A percentile compares a stretch with the other conserved stretches of the same genome.
These are phyloP conservation scores for Psilocybe azurescens DNA, from an alignment of 768 basidiomycete species.

Conservation along the genomic window DNA sequence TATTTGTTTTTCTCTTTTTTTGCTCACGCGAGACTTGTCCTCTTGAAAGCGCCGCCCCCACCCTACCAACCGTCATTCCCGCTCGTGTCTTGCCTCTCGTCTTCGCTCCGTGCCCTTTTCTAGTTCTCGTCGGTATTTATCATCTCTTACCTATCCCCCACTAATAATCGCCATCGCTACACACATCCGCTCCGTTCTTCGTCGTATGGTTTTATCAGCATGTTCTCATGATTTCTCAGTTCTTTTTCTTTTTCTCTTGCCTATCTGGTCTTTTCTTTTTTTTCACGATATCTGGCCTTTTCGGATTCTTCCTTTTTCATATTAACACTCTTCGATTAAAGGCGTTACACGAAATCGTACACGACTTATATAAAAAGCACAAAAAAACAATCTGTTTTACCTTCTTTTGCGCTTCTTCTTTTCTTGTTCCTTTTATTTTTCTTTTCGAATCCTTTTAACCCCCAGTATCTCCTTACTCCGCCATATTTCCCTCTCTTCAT, in stretches of 20 bases:
- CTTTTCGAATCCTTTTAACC: conserved; percentile 22
- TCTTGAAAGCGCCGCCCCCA: conserved; percentile 1
- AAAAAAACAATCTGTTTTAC: conserved; percentile 53
- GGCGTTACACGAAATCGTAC: conserved; percentile 10
- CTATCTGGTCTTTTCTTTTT: conserved; percentile 21
- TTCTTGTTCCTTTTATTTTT: conserved; percentile 24
- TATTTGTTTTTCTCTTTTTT: neutral
- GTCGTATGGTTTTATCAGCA: conserved; percentile 20
- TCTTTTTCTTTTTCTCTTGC: conserved; percentile 29
- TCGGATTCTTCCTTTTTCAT: conserved; percentile 19
- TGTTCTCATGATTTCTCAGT: conserved; percentile 28
- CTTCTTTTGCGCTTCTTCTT: conserved; percentile 35
- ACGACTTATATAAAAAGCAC: conserved; percentile 29
- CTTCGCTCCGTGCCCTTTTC: conserved; percentile 1
- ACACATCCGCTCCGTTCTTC: conserved; percentile 19
- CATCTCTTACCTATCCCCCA: conserved; percentile 36
- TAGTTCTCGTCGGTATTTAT: conserved; percentile 36
- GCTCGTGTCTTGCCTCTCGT: conserved; percentile 1
- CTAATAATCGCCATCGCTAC: conserved; percentile 31
- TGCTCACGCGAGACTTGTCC: neutral
- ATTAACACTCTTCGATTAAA: conserved; percentile 16
- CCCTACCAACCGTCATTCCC: conserved; percentile 5
- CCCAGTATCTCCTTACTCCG: conserved; percentile 15
- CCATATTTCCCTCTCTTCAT: conserved; percentile 24
- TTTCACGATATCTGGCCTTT: conserved; percentile 40